A percentile compares a stretch with the other conserved stretches of the same genome.
Conservation (phyloP, 2,329 filamentous ascomycete species). For the Botryotinia convoluta region DNA sequence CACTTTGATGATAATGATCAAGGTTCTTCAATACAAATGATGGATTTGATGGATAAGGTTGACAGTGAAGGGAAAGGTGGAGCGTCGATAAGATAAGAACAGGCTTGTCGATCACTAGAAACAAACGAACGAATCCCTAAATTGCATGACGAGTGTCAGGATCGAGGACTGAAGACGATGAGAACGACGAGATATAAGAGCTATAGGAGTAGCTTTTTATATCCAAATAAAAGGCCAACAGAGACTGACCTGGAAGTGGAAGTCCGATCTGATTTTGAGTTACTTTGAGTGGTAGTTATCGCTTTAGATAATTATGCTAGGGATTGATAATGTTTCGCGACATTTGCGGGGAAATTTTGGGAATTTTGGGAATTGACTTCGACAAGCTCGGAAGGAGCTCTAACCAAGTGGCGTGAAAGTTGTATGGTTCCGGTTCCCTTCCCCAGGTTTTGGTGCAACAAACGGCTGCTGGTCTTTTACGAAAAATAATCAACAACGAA, state of each 20-base stretch:
- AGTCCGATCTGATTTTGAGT: background rate
- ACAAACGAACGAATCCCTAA: background rate
- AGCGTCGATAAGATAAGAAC: conserved; percentile 13
- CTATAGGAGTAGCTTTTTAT: background rate
- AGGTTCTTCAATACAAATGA: background rate
- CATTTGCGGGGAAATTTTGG: background rate
- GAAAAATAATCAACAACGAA: background rate
- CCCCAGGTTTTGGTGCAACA: background rate
- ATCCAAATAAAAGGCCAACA: background rate
- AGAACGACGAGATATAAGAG: background rate
- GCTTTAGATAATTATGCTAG: background rate
- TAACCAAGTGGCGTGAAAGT: background rate
- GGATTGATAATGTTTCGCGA: background rate
- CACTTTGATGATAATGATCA: background rate
- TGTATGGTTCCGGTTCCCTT: background rate
- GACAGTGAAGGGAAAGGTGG: background rate
- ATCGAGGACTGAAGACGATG: background rate
- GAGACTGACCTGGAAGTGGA: background rate
- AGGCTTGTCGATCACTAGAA: conserved; percentile 5
- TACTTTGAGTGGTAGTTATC: background rate
- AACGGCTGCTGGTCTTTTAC: background rate
- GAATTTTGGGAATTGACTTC: background rate
- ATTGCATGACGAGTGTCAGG: background rate
- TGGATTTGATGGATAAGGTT: background rate
- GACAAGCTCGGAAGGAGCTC: background rate